Evolutionary conservation across 164 flowering plant species (phyloP), one percentile per base, ranked within the genome.

Genomic region (Annona cherimola): DNA sequence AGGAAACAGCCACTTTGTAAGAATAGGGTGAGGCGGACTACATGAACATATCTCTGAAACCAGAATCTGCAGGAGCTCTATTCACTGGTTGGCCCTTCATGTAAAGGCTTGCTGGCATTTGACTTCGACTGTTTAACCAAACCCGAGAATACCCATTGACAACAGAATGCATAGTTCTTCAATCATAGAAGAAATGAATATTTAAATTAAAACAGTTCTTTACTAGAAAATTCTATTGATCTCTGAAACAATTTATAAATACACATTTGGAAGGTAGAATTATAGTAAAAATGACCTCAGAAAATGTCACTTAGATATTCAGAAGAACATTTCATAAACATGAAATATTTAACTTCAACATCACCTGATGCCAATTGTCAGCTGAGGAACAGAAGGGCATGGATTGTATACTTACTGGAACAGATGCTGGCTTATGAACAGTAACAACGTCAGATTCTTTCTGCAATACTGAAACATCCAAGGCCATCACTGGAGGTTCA

Each of bases 401-500:
- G 4, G 41, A 68, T 40, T 20, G 19, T 39, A 3, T n/a, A 72
- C 97, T 89, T 81, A 95, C 98, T 0, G 99, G 99, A 81, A 93
- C 85, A 71, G 97, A 87, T 68, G 98, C 88, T 18, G 99, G 98
- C 79, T 95, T 95, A 78, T 84, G 91, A 71, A 95, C 80, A 59
- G 92, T 87, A 40, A 93, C 66, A 40, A 95, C 92, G 75, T 93
- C 96, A 14, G 85, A 72, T 70, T 89, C 98, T 72, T 86, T 77
- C 11, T 79, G 81, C 71, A 95, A 82, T 82, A 95, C 74, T 43
- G 84, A 45, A 41, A 95, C 78, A 77, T 83, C 90, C 78, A 61
- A 80, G 20, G 90, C 88, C 94, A 89, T 81, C 68, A 91, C 99
- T 5, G 99, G 98, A 2, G 98, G 98, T 83, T 95, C 99, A 82